Evolutionary conservation across 164 flowering plant species (phyloP).

Genomic region (Akebia trifoliata): DNA sequence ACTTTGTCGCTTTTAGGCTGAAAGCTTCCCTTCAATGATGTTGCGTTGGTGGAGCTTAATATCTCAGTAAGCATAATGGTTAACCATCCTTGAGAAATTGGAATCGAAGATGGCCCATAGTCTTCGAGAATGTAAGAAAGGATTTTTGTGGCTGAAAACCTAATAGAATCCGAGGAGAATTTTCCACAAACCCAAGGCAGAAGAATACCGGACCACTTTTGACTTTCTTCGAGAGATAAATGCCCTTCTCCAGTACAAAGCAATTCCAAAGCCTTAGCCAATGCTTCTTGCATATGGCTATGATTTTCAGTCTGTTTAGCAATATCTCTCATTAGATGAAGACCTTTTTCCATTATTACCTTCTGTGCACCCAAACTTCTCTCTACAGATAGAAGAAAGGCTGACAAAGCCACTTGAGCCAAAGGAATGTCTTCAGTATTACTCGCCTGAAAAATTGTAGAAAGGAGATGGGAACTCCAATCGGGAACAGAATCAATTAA

Average conservation of each 20-base stretch:
- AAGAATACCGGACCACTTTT: constrained; percentile 79
- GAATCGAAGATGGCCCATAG: constrained; percentile 70
- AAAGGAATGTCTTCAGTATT: constrained; percentile 71
- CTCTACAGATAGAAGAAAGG: constrained; percentile 78
- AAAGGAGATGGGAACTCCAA: constrained; percentile 86
- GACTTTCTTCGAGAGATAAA: constrained; percentile 85
- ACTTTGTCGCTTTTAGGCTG: constrained; percentile 57
- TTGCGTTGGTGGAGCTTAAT: constrained; percentile 39
- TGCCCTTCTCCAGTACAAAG: constrained; percentile 51
- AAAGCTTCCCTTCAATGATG: constrained; percentile 39
- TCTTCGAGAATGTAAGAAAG: constrained; percentile 81
- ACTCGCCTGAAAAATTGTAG: constrained; percentile 75
- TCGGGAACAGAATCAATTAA: constrained; percentile 77
- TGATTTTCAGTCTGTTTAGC: constrained; percentile 55
- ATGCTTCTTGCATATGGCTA: constrained; percentile 58
- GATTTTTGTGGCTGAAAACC: constrained; percentile 61
- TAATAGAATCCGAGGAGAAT: constrained; percentile 45
- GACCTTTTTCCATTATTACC: constrained; percentile 74
- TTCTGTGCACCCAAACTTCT: constrained; percentile 55
- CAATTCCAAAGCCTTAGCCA: constrained; percentile 79
- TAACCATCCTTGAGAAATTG: constrained; percentile 96
- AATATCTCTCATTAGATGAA: constrained; percentile 68
- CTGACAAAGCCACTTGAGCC: constrained; percentile 76
- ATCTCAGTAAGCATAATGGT: constrained; percentile 61
- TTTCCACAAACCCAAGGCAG: constrained; percentile 77